Evolutionary conservation across 2,329 filamentous ascomycete genomes (phyloP), one percentile per base, ranked within the genome.

Genomic region (Zalaria obscura): DNA sequence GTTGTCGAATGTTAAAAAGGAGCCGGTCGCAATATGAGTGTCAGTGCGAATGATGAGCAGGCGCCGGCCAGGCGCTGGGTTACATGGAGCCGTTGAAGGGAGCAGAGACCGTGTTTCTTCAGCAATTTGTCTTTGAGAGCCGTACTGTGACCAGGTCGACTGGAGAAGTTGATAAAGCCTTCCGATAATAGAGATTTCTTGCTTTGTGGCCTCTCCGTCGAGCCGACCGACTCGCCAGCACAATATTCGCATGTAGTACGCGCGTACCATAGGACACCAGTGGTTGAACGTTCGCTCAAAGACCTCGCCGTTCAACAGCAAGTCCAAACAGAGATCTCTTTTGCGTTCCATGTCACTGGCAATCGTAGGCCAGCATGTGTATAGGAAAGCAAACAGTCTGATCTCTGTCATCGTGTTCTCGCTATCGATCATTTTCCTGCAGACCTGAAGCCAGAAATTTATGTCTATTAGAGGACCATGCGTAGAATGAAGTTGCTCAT

Each of bases 201-300:
- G 31, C n/a, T 56, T 51, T 36, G 75, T 74, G 6, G 75, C 68
- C 37, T 72, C 74, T 10, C 80, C 84, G 40, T 78, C 75, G 53
- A 82, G 83, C 47, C 88, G 73, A 48, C 83, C 89, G 38, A 95
- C 68, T 45, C 87, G 76, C 88, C 88, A 95, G 61, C 86, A 93
- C 25, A 94, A 62, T 39, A 95, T 65, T 37, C 88, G 83, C 74
- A 93, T 91, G 57, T 81, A 95, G 59, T 94, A 95, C 9, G 86
- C 82, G 46, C 88, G 76, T 25, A 94, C 85, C 88, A 94, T 93
- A 0, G 88, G 86, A 54, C 85, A 93, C 87, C 88, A 94, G 54
- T 94, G 86, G 55, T 83, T 89, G 63, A 94, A 95, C 46, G 86
- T 78, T 46, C 75, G 76, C 54, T 83, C 77, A 57, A 94, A 94